Conservation (phyloP, 108 stramenopile species). For the Parmales sp. region DNA sequence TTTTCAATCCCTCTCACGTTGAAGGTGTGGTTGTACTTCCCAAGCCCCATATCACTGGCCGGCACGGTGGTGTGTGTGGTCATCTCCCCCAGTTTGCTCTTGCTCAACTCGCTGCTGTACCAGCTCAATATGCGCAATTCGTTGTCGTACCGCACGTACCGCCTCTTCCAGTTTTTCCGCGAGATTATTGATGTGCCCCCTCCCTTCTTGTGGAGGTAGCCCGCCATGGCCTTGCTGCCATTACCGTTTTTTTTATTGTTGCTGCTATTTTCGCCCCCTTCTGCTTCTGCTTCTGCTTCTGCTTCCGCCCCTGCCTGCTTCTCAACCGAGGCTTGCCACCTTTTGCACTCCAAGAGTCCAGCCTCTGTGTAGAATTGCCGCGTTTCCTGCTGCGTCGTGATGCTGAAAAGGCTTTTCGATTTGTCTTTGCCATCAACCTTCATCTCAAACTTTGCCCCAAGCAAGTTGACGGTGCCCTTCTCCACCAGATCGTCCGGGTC, state of each 20-base stretch:
- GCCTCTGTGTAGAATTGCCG: not conserved
- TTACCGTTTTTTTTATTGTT: not conserved
- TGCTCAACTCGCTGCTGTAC: not conserved
- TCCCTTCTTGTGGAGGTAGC: not conserved
- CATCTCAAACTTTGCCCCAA: not conserved
- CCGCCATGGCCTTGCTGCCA: not conserved
- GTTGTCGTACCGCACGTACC: not conserved
- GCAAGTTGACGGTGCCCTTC: not conserved
- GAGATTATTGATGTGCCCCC: not conserved
- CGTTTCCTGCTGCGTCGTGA: not conserved
- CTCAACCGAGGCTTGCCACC: not conserved
- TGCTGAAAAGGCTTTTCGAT: not conserved
- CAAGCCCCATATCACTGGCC: not conserved
- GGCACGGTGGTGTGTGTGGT: not conserved
- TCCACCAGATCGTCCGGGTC: constrained; percentile 4
- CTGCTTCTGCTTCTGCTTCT: too few relatives aligned
- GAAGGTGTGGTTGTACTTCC: constrained; percentile 10
- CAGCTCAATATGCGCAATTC: not conserved
- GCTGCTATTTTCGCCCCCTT: not conserved
- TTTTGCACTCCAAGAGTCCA: not conserved
- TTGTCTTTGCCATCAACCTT: not conserved
- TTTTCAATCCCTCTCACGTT: not conserved
- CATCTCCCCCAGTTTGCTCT: not conserved
- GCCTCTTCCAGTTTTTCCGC: constrained; percentile 3
- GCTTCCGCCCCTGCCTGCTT: not conserved